Conservation (phyloP, 192 early-diverging fungal genomes). For the Backusella circina region DNA sequence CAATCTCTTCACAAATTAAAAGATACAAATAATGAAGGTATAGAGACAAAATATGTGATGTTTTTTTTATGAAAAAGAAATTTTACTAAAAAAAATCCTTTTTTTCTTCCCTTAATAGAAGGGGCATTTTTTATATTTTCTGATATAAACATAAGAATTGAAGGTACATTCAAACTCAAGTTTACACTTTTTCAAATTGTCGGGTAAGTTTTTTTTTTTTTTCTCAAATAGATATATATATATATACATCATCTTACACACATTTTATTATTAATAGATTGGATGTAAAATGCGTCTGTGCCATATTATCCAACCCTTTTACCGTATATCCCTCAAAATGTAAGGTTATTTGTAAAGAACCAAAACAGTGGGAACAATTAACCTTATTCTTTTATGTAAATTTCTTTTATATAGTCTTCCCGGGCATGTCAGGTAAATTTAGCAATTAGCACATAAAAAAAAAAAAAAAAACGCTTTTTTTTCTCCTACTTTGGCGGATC, state of each 20-base stretch:
- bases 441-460: background rate
- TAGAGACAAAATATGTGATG: background rate
- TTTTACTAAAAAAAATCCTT: no score
- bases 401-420: background rate
- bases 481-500: background rate
- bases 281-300: background rate
- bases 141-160: conserved; percentile 86
- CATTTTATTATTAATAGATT: background rate
- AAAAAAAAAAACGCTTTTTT: background rate
- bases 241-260: no score
- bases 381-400: background rate
- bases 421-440: conserved; percentile 17
- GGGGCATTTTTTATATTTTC: conserved; percentile 95
- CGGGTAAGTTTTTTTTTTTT: conserved; percentile 39
- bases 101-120: conserved; percentile 34
- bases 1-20: conserved; percentile 86
- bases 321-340: conserved; percentile 2
- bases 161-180: conserved; percentile 79
- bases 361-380: background rate
- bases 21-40: conserved; percentile 67
- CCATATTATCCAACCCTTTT: conserved; percentile 2
- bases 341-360: background rate
- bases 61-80: no score
- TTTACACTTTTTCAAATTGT: conserved; percentile 91
- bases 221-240: background rate